Evolutionary conservation across 805 yeast genomes (phyloP).

Genomic region (Monosporozyma solicola): DNA sequence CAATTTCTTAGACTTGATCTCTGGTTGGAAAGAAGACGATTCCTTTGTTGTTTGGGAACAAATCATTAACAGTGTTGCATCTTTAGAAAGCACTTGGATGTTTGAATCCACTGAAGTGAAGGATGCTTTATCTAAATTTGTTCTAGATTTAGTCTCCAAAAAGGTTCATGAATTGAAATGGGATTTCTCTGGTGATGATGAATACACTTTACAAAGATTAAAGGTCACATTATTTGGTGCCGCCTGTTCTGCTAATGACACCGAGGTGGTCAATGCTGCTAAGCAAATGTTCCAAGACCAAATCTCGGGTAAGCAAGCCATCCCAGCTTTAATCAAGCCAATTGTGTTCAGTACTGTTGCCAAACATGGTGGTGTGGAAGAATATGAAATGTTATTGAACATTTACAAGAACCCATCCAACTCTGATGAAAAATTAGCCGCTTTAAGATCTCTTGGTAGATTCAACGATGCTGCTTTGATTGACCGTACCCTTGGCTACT

Average conservation of each 20-base stretch:
- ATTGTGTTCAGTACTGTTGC: conserved; percentile 59
- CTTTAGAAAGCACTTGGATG: conserved; percentile 45
- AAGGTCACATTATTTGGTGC: conserved; percentile 53
- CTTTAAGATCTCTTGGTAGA: conserved; percentile 59
- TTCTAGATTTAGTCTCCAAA: conserved; percentile 44
- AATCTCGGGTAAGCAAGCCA: conserved; percentile 53
- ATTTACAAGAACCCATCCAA: conserved; percentile 52
- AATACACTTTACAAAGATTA: conserved; percentile 54
- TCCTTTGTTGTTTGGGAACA: conserved; percentile 63
- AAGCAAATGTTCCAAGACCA: conserved; percentile 42
- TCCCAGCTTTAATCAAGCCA: conserved; percentile 64
- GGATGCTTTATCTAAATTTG: conserved; percentile 43
- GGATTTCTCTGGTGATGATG: conserved; percentile 45
- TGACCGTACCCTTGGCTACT: conserved; percentile 44
- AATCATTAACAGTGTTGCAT: conserved; percentile 40
- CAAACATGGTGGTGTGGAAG: conserved; percentile 47
- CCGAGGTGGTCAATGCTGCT: conserved; percentile 39
- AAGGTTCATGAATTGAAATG: conserved; percentile 54
- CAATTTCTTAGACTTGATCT: conserved; percentile 48
- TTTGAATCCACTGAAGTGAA: conserved; percentile 41
- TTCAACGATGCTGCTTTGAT: conserved; percentile 45
- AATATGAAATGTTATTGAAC: conserved; percentile 51
- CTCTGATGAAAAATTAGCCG: conserved; percentile 58
- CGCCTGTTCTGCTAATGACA: conserved; percentile 47
- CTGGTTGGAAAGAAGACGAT: conserved; percentile 50